Evolutionary conservation across 805 yeast species (phyloP).

Genomic region (Wickerhamiella musiphila): DNA sequence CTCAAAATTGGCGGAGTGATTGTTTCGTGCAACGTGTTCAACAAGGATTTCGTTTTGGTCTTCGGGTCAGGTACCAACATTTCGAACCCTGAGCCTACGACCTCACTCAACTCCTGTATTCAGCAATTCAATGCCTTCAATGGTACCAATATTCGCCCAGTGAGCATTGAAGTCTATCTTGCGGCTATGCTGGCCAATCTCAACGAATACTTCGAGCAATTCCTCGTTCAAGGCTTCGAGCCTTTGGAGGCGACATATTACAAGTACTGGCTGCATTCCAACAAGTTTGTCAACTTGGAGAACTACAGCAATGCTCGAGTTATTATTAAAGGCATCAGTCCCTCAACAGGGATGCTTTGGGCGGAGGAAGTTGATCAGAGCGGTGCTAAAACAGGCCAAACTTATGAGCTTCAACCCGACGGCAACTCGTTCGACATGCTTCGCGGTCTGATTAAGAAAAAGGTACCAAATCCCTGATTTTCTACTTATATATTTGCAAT

Average conservation of each 20-base stretch:
- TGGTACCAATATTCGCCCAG: constrained; percentile 31
- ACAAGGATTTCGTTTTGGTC: constrained; percentile 44
- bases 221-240: constrained; percentile 45
- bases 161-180: constrained; percentile 31
- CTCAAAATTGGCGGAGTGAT: constrained; percentile 71
- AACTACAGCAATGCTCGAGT: constrained; percentile 39
- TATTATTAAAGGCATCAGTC: constrained; percentile 60
- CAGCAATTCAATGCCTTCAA: constrained; percentile 34
- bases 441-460: constrained; percentile 63
- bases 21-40: constrained; percentile 57
- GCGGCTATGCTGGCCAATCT: constrained; percentile 56
- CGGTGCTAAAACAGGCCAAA: constrained; percentile 34
- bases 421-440: constrained; percentile 96
- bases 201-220: constrained; percentile 36
- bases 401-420: constrained; percentile 75
- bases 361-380: constrained; percentile 47
- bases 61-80: constrained; percentile 82
- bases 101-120: constrained; percentile 63
- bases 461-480: no score
- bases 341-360: constrained; percentile 65
- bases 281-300: constrained; percentile 54
- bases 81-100: constrained; percentile 75
- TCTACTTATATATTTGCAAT: background rate
- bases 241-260: constrained; percentile 60
- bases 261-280: constrained; percentile 67